phyloP scores from a whole-genome alignment of 768 basidiomycete genomes.

The Boletus pseudopeckii region DNA sequence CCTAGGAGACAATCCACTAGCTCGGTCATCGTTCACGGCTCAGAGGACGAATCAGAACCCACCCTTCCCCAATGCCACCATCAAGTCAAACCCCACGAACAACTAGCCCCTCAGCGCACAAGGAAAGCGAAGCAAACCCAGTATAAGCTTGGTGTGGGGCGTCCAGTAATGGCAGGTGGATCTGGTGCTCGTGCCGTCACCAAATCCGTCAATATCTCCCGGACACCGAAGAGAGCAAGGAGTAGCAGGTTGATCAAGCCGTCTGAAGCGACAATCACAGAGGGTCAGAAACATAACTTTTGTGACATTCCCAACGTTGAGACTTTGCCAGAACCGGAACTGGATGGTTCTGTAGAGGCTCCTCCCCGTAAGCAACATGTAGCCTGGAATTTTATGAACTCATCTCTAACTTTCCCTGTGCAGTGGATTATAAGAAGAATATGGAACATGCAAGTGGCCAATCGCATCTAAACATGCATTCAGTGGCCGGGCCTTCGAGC shows the following conservation, averaged over 20 bases:
- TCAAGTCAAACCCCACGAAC: slow-evolving; percentile 12
- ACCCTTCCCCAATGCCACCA: slow-evolving; percentile 21
- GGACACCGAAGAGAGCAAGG: slow-evolving; percentile 45
- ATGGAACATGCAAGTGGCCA: slow-evolving; percentile 1
- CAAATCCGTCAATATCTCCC: slow-evolving; percentile 51
- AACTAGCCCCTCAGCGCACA: slow-evolving; percentile 37
- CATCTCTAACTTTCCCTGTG: neutral
- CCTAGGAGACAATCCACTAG: slow-evolving; percentile 32
- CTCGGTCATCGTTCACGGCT: slow-evolving; percentile 38
- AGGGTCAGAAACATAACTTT: slow-evolving; percentile 36
- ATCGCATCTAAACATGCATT: slow-evolving; percentile 1
- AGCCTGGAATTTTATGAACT: neutral
- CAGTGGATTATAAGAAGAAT: slow-evolving; percentile 7
- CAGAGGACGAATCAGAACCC: slow-evolving; percentile 42
- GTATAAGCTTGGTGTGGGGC: slow-evolving; percentile 65
- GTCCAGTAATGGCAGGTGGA: slow-evolving; percentile 64
- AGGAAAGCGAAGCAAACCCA: slow-evolving; percentile 74
- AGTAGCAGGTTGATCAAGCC: slow-evolving; percentile 48
- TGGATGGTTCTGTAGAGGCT: slow-evolving; percentile 8
- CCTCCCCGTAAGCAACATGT: slow-evolving; percentile 14
- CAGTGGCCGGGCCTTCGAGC: slow-evolving; percentile 2
- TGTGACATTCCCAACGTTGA: slow-evolving; percentile 10
- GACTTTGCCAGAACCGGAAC: slow-evolving; percentile 24
- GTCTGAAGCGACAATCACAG: slow-evolving; percentile 53
- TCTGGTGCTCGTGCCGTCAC: slow-evolving; percentile 63